Percentiles rank a stretch among this genome's conserved stretches.
Evolutionary conservation across 345 rosid species (phyloP).

Genomic region (Gossypium arboreum): DNA sequence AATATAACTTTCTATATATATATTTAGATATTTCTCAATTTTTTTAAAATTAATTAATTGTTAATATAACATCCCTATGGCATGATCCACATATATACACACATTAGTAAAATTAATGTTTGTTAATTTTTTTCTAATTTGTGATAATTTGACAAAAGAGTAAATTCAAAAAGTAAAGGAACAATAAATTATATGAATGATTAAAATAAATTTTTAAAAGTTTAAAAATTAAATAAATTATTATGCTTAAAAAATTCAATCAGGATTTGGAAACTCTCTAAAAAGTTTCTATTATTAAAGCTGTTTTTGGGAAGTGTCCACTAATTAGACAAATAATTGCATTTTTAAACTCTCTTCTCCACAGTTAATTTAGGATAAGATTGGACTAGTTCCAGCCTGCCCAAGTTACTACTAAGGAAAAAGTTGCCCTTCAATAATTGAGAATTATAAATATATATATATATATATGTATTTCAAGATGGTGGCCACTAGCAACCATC

Average conservation of each 20-base stretch:
- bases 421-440: not conserved
- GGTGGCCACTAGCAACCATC: conserved; percentile 7
- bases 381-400: conserved; percentile 23
- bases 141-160: too few relatives aligned
- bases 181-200: too few relatives aligned
- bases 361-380: not conserved
- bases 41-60: too few relatives aligned
- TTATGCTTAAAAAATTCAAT: too few relatives aligned
- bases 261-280: not conserved
- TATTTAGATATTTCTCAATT: too few relatives aligned
- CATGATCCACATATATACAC: accelerated
- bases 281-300: conserved; percentile 15
- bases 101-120: too few relatives aligned
- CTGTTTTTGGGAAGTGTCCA: conserved; percentile 15
- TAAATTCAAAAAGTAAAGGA: too few relatives aligned
- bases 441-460: not conserved
- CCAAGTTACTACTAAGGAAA: conserved; percentile 4
- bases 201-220: too few relatives aligned
- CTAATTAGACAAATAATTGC: conserved; percentile 24
- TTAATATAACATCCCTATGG: accelerated
- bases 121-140: too few relatives aligned
- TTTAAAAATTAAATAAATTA: too few relatives aligned
- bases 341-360: not conserved
- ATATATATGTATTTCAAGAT: not conserved
- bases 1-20: too few relatives aligned